Base-by-base conservation (phyloP, 139 green algal species). In the Picochlorum sp. region DNA sequence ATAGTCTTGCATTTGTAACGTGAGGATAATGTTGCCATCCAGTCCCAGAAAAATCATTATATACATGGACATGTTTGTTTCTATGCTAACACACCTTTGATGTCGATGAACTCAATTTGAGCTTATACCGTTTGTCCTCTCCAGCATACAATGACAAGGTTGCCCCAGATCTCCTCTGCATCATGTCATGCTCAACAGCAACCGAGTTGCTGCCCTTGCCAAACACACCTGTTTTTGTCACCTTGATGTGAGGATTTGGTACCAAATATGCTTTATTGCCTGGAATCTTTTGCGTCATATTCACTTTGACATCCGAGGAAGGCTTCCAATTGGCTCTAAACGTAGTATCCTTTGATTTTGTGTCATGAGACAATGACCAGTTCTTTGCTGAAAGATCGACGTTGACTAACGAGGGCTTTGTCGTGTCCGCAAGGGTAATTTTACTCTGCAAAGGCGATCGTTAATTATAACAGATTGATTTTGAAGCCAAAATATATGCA, bases 41-140 rank as follows among this genome's bases (percentile, higher is more conserved):
- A 30, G 28, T 30, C 28, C 4, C 28, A 30, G 7, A 41, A 41
- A 41, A 41, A 11, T 11, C 34, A 41, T 41, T 4, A 41, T 41
- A 21, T 57, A 21, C 56, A 62, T 57, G 56, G 10, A n/a, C 56
- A 62, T n/a, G 34, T 41, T 41, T 41, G 34, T 41, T 41, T 13
- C 34, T 1, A 41, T 41, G 8, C 34, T 14, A 8, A 11, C 34
- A 6, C 34, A 41, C 34, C 34, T 41, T 41, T 30, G 13, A 18
- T 58, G 58, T 30, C 34, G 34, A 41, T 41, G 34, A 41, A 41
- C 34, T 41, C 34, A 41, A 41, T 20, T 54, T 54, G 18, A 54
- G n/a, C 13, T 66, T 66, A 7, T 23, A 56, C 6, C 23, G 24
- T 21, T 66, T 66, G 23, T 66, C 60, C 2, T 66, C 60, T 15